Evolutionary conservation across 83 land plant species (phyloP), one percentile per base, ranked within the genome.

Genomic region (Picea mariana): DNA sequence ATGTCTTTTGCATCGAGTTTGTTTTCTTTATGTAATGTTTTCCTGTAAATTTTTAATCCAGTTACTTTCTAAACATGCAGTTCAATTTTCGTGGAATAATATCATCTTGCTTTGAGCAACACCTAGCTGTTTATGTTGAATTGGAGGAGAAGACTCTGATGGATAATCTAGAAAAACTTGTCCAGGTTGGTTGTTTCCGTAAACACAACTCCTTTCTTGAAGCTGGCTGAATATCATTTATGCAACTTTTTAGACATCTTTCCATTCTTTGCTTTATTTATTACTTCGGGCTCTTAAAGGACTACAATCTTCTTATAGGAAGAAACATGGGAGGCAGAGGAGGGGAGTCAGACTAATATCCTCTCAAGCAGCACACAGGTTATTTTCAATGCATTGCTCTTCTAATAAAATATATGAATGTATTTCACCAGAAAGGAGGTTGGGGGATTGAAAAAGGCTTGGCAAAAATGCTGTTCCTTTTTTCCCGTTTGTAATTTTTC

Each of bases 281-380:
- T 59, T 15, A 27, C 67, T 83, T 26, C 42, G 44, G 58, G 20
- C 17, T 23, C 27, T 23, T 82, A 34, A 16, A 40, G 31, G 75
- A 76, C 27, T 61, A 59, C 4, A 47, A 42, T 73, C 77, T 73
- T 73, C 47, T 71, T 38, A 60, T 71, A 95, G 98, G 96, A 93
- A 75, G 98, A 95, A 83, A 93, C 98, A 69, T 97, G 99, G 99
- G 98, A 97, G 60, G 87, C 89, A 59, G 99, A 97, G 86, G 99
- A 97, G 81, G 98, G 94, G 34, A 96, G 94, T 68, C 99, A 97
- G 86, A 95, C 92, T 9, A 91, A 97, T 86, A 90, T 97, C 80
- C 85, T 97, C 18, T 89, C 95, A 52, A 97, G 99, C 80, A 92
- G 99, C 89, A 94, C 93, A 85, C 98, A 95, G 93, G 99, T 93